Percentiles rank a stretch among this genome's conserved stretches.
Evolutionary conservation across 2,329 filamentous ascomycete species (phyloP).

Genomic region (Aspergillus novofumigatus): DNA sequence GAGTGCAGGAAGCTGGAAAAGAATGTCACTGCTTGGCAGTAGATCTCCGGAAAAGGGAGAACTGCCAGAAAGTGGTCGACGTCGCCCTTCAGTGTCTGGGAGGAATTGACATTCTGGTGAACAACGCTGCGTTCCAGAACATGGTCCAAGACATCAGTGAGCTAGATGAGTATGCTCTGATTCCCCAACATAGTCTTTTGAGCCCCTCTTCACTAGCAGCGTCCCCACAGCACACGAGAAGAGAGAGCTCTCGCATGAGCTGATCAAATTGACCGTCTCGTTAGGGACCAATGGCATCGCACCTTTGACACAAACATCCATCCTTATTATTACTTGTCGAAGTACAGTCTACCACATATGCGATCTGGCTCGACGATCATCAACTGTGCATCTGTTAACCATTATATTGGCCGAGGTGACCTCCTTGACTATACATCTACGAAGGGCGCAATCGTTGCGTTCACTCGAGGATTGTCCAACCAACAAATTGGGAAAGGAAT

Average conservation of each 20-base stretch:
- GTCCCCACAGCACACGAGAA: background rate
- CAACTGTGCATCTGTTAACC: constrained; percentile 81
- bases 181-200: background rate
- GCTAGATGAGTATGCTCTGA: constrained; percentile 54
- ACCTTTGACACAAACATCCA: constrained; percentile 85
- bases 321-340: constrained; percentile 74
- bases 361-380: constrained; percentile 71
- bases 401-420: constrained; percentile 74
- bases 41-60: constrained; percentile 62
- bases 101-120: constrained; percentile 61
- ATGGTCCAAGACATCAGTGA: constrained; percentile 68
- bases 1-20: constrained; percentile 62
- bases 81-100: constrained; percentile 63
- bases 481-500: constrained; percentile 70
- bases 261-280: background rate
- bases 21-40: constrained; percentile 62
- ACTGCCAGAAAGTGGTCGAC: constrained; percentile 67
- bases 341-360: constrained; percentile 73
- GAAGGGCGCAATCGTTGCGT: constrained; percentile 69
- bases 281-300: constrained; percentile 69
- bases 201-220: background rate
- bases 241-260: background rate
- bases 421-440: constrained; percentile 78
- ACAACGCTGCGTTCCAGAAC: constrained; percentile 74
- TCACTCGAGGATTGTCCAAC: constrained; percentile 73